These are phyloP conservation scores for Chlorella sp. DNA, from an alignment of 139 green algal species.

Conservation along the genomic window DNA sequence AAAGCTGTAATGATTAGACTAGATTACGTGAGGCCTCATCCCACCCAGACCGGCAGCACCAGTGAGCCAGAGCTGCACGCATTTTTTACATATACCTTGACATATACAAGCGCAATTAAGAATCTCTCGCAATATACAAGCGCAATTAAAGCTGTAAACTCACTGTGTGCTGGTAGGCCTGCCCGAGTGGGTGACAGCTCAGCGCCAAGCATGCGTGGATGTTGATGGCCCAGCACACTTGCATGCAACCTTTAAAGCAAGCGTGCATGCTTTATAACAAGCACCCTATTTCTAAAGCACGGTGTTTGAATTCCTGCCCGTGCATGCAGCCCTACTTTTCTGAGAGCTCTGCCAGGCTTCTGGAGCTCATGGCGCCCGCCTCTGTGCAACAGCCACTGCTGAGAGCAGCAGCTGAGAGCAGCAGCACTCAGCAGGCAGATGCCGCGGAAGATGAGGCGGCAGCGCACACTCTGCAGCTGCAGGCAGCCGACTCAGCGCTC, in stretches of 20 bases:
- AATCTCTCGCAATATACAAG: too few relatives aligned
- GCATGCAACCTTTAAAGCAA: neutral
- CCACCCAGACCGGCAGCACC: too few relatives aligned
- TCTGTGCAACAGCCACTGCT: neutral
- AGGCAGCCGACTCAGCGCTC: neutral
- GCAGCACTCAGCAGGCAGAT: neutral
- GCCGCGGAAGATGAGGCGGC: neutral
- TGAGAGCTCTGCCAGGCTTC: neutral
- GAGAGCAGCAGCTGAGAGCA: slow-evolving; percentile 7
- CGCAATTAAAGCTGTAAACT: too few relatives aligned
- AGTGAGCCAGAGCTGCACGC: too few relatives aligned
- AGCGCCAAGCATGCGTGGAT: too few relatives aligned
- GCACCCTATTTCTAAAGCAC: too few relatives aligned
- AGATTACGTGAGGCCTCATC: neutral
- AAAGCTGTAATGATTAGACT: too few relatives aligned
- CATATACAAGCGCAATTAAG: too few relatives aligned
- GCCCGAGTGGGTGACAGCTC: neutral
- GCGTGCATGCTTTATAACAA: neutral
- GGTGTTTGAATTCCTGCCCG: neutral
- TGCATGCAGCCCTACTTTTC: slow-evolving; percentile 24
- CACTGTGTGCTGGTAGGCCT: neutral
- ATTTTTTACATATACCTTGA: too few relatives aligned
- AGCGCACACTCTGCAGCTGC: slow-evolving; percentile 7
- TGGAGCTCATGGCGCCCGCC: neutral
- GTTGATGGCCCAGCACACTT: too few relatives aligned